Base-by-base conservation (phyloP, 495 filamentous ascomycete species). In the Aspergillus homomorphus region DNA sequence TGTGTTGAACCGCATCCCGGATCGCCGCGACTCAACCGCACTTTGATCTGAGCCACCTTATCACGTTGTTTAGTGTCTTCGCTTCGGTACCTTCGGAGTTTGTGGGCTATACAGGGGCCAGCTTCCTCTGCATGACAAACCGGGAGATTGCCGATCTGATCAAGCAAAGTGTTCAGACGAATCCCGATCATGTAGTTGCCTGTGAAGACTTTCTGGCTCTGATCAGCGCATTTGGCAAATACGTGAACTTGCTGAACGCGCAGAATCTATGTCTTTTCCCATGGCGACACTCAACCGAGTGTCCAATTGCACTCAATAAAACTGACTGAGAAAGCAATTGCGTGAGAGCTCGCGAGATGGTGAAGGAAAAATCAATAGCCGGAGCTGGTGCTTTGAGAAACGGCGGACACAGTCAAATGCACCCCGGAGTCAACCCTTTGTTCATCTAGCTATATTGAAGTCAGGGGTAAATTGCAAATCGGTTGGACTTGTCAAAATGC, bases 161-260 rank as follows among this genome's bases (percentile, higher is more conserved):
- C 4, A 54, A 14, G 4, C 19, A 38, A 5, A 54, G 44, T 26
- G 50, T 62, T 23, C 50, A 62, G 24, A 16, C 7, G 3, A 58
- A 54, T 19, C 19, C 42, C n/a, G 50, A 62, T 54, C 22, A 53
- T 7, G 16, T n/a, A 15, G 49, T 50, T 1, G 60, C 54, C 22
- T 26, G 60, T 15, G 60, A 58, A 50, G 60, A 62, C 18, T 45
- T 62, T 2, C 51, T 62, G 7, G 60, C 60, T 7, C 50, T 62
- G 54, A 23, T 62, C 16, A 62, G 60, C 45, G 60, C 48, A 16
- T 51, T 62, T 24, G 54, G 54, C 8, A 50, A 53, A 16, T 62
- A 58, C 54, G 42, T 62, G 28, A 62, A 62, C 51, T 30, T 62
- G 7, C 49, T 62, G 15, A 62, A 62, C 54, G 60, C 60, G 9